Evolutionary conservation across 73 alveolate species (phyloP).

Genomic region (Paramecium primaurelia): DNA sequence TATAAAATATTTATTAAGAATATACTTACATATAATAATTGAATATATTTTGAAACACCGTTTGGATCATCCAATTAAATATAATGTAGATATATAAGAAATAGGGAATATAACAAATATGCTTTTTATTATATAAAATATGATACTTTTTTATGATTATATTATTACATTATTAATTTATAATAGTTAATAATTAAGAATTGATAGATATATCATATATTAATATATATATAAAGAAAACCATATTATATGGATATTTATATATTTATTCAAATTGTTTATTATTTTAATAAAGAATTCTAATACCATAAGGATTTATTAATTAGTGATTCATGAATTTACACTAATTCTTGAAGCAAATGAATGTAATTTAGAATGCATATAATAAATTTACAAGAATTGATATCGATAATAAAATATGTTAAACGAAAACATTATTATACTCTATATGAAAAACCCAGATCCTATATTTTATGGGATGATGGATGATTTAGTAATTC

Average conservation of each 20-base stretch:
- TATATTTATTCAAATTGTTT: background rate
- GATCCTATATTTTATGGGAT: conserved; percentile 40
- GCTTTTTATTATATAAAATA: background rate
- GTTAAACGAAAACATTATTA: background rate
- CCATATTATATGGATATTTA: background rate
- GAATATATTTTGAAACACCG: background rate
- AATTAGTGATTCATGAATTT: background rate
- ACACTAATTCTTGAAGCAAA: background rate
- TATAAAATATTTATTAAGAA: background rate
- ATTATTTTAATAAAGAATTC: background rate
- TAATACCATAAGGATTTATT: background rate
- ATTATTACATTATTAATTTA: background rate
- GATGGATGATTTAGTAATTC: background rate
- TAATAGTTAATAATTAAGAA: too few species aligned
- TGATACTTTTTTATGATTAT: background rate
- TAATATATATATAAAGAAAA: background rate
- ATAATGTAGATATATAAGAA: background rate
- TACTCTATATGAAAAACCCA: conserved; percentile 1
- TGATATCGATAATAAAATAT: background rate
- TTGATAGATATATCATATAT: background rate
- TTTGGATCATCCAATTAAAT: background rate
- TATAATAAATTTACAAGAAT: background rate
- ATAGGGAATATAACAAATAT: background rate
- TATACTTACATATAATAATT: background rate
- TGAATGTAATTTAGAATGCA: background rate